Evolutionary conservation across 2,329 filamentous ascomycete genomes (phyloP).

Genomic region (Rhynchosporium secalis): DNA sequence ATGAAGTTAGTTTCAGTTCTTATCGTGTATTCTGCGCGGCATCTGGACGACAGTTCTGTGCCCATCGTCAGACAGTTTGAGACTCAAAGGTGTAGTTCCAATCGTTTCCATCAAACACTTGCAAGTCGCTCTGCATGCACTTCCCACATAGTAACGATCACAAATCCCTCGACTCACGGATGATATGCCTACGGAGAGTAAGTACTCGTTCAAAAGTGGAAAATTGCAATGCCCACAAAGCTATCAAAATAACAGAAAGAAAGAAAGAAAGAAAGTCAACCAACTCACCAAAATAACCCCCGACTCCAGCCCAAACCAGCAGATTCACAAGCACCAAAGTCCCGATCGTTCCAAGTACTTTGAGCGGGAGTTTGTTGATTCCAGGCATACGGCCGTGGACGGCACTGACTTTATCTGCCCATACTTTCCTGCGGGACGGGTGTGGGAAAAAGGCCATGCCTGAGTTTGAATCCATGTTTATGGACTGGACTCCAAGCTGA

Average conservation of each 20-base stretch:
- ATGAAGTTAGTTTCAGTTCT: not conserved
- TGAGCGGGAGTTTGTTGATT: constrained; percentile 5
- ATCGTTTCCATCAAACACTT: too few species aligned
- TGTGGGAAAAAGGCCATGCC: constrained; percentile 1
- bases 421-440: constrained; percentile 2
- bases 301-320: constrained; percentile 12
- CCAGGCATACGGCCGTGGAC: constrained; percentile 9
- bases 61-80: too few species aligned
- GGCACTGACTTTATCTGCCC: constrained; percentile 1
- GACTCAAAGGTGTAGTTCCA: too few species aligned
- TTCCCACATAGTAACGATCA: too few species aligned
- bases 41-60: too few species aligned
- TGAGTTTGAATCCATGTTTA: not conserved
- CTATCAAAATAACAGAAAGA: not conserved
- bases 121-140: too few species aligned
- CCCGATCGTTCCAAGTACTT: constrained; percentile 12
- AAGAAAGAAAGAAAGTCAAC: not conserved
- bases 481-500: not conserved
- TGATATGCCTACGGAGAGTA: constrained; percentile 7
- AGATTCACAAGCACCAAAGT: constrained; percentile 6
- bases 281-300: constrained; percentile 8
- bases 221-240: not conserved
- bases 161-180: not conserved
- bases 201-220: not conserved
- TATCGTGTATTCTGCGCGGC: too few species aligned